Evolutionary conservation across 148 eudicot genomes (phyloP).

Genomic region (Spergularia marina): DNA sequence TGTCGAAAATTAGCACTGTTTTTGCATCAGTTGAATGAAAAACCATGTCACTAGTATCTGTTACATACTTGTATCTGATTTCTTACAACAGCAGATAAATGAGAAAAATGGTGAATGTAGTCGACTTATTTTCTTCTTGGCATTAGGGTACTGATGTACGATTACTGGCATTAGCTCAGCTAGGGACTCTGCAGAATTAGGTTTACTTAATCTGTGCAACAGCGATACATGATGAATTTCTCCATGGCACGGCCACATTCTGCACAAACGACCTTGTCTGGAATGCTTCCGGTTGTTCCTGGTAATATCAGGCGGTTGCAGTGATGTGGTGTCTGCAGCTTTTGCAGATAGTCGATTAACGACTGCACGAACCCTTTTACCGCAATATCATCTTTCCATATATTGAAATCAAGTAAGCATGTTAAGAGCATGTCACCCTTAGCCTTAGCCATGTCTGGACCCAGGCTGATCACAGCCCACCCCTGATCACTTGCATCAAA

Average conservation of each 20-base stretch:
- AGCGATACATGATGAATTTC: constrained; percentile 70
- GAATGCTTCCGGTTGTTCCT: constrained; percentile 46
- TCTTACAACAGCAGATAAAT: background rate
- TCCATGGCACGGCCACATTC: constrained; percentile 69
- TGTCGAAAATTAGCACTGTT: too few relatives aligned
- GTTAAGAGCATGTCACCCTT: constrained; percentile 43
- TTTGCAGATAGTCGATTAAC: constrained; percentile 38
- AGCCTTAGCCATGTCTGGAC: constrained; percentile 57
- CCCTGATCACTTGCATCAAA: constrained; percentile 68
- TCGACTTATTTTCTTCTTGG: background rate
- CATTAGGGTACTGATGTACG: background rate
- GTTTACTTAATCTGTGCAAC: constrained; percentile 44
- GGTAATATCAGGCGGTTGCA: constrained; percentile 71
- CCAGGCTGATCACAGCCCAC: constrained; percentile 67
- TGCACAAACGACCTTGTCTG: constrained; percentile 60
- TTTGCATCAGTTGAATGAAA: background rate
- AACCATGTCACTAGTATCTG: background rate
- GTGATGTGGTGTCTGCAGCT: constrained; percentile 50
- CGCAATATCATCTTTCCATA: constrained; percentile 36
- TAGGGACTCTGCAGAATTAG: background rate
- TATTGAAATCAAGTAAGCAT: constrained; percentile 33
- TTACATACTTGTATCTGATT: background rate
- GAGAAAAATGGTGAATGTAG: background rate
- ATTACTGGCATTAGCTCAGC: background rate
- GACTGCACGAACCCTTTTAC: constrained; percentile 45